phyloP scores from a whole-genome alignment of 495 filamentous ascomycete genomes.

The Aspergillus sclerotiicarbonarius region DNA sequence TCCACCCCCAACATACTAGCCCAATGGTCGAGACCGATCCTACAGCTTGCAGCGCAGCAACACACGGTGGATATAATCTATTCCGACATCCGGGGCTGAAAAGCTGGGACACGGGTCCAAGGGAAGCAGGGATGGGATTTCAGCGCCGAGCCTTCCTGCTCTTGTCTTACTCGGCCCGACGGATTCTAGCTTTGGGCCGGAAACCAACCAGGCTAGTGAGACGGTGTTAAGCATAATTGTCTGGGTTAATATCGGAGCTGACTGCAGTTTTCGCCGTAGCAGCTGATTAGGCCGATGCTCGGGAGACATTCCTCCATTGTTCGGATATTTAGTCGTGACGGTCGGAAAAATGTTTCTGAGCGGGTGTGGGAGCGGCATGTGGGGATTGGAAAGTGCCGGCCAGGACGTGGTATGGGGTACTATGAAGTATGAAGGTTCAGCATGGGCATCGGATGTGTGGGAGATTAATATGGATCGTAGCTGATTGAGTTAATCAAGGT shows the following conservation, averaged over 20 bases:
- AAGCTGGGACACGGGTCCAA: neutral
- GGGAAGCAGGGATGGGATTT: neutral
- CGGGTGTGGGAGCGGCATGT: neutral
- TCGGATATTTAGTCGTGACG: neutral
- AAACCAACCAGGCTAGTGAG: no score
- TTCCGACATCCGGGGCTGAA: neutral
- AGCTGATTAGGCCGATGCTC: neutral
- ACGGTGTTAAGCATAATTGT: no score
- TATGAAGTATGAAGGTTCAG: neutral
- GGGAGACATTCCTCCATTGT: neutral
- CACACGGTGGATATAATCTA: neutral
- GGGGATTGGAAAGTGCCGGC: neutral
- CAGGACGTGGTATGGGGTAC: neutral
- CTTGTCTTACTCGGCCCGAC: no score
- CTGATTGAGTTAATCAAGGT: no score
- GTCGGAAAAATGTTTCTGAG: slow-evolving; percentile 6
- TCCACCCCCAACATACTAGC: neutral
- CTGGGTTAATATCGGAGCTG: no score
- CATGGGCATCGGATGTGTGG: neutral
- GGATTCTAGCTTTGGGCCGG: no score
- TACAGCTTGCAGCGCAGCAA: no score
- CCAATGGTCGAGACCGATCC: neutral
- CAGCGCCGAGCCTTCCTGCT: no score
- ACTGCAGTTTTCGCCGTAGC: neutral
- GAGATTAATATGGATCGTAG: neutral